phyloP scores from a whole-genome alignment of 495 filamentous ascomycete species.

The Hyaloscypha finlandica region DNA sequence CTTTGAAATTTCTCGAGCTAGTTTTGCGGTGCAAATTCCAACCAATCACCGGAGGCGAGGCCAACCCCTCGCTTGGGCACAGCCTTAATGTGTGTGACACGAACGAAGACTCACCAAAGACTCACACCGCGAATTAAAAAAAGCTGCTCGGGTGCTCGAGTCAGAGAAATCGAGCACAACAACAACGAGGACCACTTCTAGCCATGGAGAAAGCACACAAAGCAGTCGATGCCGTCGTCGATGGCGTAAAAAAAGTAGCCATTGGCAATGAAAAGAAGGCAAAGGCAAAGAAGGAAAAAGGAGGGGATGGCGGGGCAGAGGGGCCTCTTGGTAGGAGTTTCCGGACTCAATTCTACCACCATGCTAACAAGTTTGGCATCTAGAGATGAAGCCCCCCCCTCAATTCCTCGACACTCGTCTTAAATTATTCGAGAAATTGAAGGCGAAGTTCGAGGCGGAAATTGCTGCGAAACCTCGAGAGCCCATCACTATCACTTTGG shows the following conservation, averaged over 20 bases:
- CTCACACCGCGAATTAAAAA: constrained; percentile 3
- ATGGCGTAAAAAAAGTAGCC: constrained; percentile 51
- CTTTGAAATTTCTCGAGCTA: constrained; percentile 17
- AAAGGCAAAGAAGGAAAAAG: constrained; percentile 51
- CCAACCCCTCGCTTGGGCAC: neutral
- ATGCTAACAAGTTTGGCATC: constrained; percentile 3
- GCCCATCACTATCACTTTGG: constrained; percentile 66
- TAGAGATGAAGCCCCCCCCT: constrained; percentile 68
- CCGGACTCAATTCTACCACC: neutral
- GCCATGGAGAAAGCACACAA: constrained; percentile 35
- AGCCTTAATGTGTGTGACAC: constrained; percentile 5
- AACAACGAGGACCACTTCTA: neutral
- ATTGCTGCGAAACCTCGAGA: constrained; percentile 64
- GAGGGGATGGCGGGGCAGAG: constrained; percentile 41
- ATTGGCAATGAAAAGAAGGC: constrained; percentile 44
- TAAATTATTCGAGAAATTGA: constrained; percentile 82
- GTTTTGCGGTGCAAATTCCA: neutral
- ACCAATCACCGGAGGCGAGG: neutral
- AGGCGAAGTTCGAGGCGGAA: constrained; percentile 77
- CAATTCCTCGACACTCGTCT: constrained; percentile 83
- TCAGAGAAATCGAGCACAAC: constrained; percentile 8
- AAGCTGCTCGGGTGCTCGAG: constrained; percentile 2
- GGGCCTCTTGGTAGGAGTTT: constrained; percentile 14
- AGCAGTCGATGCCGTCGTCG: constrained; percentile 38
- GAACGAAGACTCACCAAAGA: neutral